Evolutionary conservation across 202 grass and related monocot genomes (phyloP), one percentile per base, ranked within the genome.

Genomic region (Zizania palustris): DNA sequence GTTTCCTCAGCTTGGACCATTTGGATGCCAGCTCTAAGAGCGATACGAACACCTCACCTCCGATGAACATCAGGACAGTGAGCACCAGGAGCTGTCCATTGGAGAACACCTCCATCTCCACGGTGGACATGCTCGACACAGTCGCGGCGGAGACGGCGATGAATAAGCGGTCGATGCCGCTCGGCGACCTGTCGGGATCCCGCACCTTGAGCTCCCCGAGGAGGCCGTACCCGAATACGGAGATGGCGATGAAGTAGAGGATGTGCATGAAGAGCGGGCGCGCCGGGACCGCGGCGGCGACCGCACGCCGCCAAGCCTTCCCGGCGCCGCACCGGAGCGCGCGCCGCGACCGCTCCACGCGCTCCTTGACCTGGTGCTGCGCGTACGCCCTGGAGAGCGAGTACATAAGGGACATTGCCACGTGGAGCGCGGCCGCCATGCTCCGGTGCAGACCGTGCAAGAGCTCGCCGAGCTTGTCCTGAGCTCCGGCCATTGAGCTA

Each of bases 31-130:
- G 72, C 2, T 65, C 85, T 0, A 84, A 9, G 60, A 93, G 68
- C 6, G 92, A 94, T 15, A 79, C 3, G 59, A 94, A 86, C 43
- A 88, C 83, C 69, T 94, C 83, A 5, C 92, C 88, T 7, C 88
- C 92, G 45, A 82, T 10, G 67, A 94, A 28, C 85, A 94, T 94
- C 2, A 94, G 73, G 3, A 42, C 65, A 8, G 76, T 88, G 45
- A 94, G 14, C 6, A 89, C 76, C 2, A 86, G 33, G 63, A 91
- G 88, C 78, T 94, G 92, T 14, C 59, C 74, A n/a, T 79, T 73
- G 56, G 88, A 89, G 84, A 94, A 91, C 14, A 72, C 77, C 83
- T 94, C 88, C 79, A 94, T 94, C 68, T 94, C 88, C 45, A 94
- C 62, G 54, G 83, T 54, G 38, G 92, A 86, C 88, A 94, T 91